Evolutionary conservation across 495 filamentous ascomycete species (phyloP).

Genomic region (Opeltia flavorubescens): DNA sequence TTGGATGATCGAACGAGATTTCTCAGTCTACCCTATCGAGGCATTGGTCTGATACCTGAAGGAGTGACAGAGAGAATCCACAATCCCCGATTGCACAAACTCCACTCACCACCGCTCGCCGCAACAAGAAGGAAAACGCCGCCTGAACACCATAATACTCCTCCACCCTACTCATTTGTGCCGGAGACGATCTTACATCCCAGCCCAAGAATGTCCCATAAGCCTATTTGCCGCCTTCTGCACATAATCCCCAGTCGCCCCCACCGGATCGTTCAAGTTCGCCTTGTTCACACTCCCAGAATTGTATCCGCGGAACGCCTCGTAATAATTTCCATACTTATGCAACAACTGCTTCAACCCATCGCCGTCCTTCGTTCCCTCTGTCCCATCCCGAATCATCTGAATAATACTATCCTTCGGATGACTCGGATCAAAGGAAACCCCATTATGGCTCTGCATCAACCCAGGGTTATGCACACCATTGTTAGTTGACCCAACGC

Average conservation of each 20-base stretch:
- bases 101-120: no score
- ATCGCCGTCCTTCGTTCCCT: slow-evolving; percentile 23
- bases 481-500: slow-evolving; percentile 24
- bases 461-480: slow-evolving; percentile 27
- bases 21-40: no score
- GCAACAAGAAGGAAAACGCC: no score
- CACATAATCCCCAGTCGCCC: slow-evolving; percentile 5
- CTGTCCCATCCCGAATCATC: slow-evolving; percentile 26
- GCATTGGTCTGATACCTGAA: no score
- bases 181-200: no score
- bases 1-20: no score
- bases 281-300: slow-evolving; percentile 5
- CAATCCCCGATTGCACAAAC: no score
- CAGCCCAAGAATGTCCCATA: slow-evolving; percentile 6
- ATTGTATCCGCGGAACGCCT: slow-evolving; percentile 25
- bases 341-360: slow-evolving; percentile 22
- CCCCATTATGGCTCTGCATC: slow-evolving; percentile 25
- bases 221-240: slow-evolving; percentile 6
- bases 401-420: slow-evolving; percentile 16
- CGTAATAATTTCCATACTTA: slow-evolving; percentile 7
- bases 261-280: slow-evolving; percentile 2
- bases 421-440: background rate
- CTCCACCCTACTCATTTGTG: no score
- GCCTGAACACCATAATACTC: no score
- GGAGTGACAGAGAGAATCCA: no score